Evolutionary conservation across 192 early-diverging fungal species (phyloP).

Genomic region (Gigaspora rosea): DNA sequence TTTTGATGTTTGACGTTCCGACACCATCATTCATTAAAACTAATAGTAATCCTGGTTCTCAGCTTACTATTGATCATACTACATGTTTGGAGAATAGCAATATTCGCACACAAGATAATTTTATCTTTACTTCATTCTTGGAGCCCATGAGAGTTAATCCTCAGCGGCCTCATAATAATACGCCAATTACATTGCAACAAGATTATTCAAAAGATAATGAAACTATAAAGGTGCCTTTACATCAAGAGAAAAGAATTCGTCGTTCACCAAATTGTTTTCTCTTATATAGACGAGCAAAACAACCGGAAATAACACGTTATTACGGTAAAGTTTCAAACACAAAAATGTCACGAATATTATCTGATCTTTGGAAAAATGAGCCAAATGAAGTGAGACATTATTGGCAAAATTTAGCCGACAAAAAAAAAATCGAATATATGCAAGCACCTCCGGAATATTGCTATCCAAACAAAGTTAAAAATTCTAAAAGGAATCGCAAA

Average conservation of each 20-base stretch:
- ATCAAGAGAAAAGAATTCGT: not conserved
- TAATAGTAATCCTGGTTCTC: not conserved
- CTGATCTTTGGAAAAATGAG: constrained; percentile 20
- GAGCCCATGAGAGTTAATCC: constrained; percentile 18
- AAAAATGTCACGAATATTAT: constrained; percentile 7
- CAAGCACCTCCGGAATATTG: constrained; percentile 11
- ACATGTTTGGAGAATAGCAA: constrained; percentile 27
- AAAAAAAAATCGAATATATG: constrained; percentile 25
- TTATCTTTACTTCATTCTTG: constrained; percentile 30
- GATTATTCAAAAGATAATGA: not conserved
- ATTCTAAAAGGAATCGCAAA: no score
- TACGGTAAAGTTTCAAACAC: not conserved
- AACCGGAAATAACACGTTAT: constrained; percentile 1
- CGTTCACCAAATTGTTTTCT: constrained; percentile 30
- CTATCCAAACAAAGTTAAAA: not conserved
- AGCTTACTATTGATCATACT: constrained; percentile 26
- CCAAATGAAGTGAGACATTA: not conserved
- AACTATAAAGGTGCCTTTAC: not conserved
- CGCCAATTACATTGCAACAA: not conserved
- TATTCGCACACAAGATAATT: constrained; percentile 24
- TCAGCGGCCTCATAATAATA: not conserved
- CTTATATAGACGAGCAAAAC: constrained; percentile 15
- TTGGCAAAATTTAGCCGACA: constrained; percentile 20
- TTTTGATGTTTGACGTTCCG: constrained; percentile 24
- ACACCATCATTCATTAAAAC: not conserved